Evolutionary conservation across 352 stramenopile species (phyloP).

Genomic region (Globisporangium iwayamae): DNA sequence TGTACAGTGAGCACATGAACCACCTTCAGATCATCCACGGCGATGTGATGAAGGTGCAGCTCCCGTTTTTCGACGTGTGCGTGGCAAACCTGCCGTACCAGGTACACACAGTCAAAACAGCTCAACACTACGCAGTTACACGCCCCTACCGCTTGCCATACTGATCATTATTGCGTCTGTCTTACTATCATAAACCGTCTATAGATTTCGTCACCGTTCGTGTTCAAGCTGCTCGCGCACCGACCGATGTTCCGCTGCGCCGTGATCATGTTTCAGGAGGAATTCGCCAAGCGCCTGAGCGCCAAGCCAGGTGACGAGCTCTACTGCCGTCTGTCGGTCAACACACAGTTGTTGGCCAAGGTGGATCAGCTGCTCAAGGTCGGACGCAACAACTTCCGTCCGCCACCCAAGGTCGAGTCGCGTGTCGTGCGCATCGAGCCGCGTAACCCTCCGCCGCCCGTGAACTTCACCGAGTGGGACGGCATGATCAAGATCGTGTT

Average conservation of each 20-base stretch:
- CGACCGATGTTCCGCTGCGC: slow-evolving; percentile 98
- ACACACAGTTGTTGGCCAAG: slow-evolving; percentile 98
- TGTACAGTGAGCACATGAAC: slow-evolving; percentile 73
- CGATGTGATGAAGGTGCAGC: slow-evolving; percentile 98
- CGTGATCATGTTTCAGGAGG: slow-evolving; percentile 99
- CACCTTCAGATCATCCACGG: slow-evolving; percentile 99
- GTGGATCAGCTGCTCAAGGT: slow-evolving; percentile 98
- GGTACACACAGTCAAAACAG: slow-evolving; percentile 46
- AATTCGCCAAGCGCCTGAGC: slow-evolving; percentile 98
- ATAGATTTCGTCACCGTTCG: slow-evolving; percentile 96
- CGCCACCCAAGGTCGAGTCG: slow-evolving; percentile 96
- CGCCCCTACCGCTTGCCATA: neutral
- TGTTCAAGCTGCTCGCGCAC: slow-evolving; percentile 99
- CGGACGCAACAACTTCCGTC: slow-evolving; percentile 99
- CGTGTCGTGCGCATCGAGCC: slow-evolving; percentile 97
- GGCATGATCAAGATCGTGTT: slow-evolving; percentile 99
- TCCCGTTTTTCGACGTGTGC: slow-evolving; percentile 99
- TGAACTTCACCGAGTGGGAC: slow-evolving; percentile 99
- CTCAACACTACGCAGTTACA: slow-evolving; percentile 84
- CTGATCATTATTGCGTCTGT: neutral
- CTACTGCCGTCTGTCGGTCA: slow-evolving; percentile 98
- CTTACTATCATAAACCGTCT: neutral
- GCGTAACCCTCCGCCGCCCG: slow-evolving; percentile 96
- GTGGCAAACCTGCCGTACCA: slow-evolving; percentile 99
- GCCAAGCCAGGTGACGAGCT: slow-evolving; percentile 95